phyloP scores from a whole-genome alignment of 1,284 basidiomycete species.

The Pseudozyma pruni region DNA sequence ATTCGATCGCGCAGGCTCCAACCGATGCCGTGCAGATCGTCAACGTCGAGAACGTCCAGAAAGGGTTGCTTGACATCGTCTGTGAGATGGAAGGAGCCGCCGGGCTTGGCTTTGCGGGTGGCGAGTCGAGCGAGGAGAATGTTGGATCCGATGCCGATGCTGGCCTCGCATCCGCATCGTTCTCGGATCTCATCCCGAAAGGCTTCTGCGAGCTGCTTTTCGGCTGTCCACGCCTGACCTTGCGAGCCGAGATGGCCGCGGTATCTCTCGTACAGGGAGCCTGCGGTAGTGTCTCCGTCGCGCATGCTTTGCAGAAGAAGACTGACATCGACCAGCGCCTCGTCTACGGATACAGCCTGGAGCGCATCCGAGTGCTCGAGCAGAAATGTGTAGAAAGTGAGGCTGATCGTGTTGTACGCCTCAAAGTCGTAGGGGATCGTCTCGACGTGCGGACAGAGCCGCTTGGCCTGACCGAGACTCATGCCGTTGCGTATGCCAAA shows the following conservation, averaged over 20 bases:
- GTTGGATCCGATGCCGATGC: slow-evolving; percentile 88
- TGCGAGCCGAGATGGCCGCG: slow-evolving; percentile 37
- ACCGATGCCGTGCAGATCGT: slow-evolving; percentile 89
- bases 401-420: slow-evolving; percentile 71
- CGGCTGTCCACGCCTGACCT: slow-evolving; percentile 45
- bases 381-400: slow-evolving; percentile 91
- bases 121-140: slow-evolving; percentile 91
- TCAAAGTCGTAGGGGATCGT: slow-evolving; percentile 94
- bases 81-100: slow-evolving; percentile 80
- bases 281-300: slow-evolving; percentile 11
- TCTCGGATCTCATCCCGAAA: slow-evolving; percentile 81
- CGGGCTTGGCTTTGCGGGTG: slow-evolving; percentile 89
- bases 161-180: slow-evolving; percentile 82
- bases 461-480: slow-evolving; percentile 74
- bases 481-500: slow-evolving; percentile 93
- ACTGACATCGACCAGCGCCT: slow-evolving; percentile 90
- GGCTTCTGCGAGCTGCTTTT: slow-evolving; percentile 76
- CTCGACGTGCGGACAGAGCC: slow-evolving; percentile 69
- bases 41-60: slow-evolving; percentile 81
- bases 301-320: slow-evolving; percentile 71
- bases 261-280: slow-evolving; percentile 28
- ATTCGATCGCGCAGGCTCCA: slow-evolving; percentile 68
- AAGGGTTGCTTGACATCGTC: slow-evolving; percentile 72
- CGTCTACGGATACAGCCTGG: slow-evolving; percentile 94
- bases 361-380: slow-evolving; percentile 89